Percentiles rank a stretch among this genome's conserved stretches.
These are phyloP conservation scores for Coprinopsis marcescibilis DNA, from an alignment of 768 basidiomycete genomes.

Conservation along the genomic window DNA sequence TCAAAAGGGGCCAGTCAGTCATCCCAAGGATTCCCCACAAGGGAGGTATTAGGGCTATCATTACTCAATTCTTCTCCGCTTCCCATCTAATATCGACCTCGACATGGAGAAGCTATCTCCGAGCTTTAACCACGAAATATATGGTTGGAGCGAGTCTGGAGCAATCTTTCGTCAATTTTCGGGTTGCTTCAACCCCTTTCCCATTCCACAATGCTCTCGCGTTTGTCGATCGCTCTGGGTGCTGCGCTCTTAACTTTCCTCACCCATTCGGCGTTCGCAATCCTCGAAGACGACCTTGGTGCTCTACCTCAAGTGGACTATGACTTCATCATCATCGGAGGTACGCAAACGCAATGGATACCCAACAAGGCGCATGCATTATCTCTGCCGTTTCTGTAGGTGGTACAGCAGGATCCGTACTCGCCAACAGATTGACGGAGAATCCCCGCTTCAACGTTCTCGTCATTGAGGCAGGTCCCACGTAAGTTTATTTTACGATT, in stretches of 20 bases:
- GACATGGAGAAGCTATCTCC: too few relatives aligned
- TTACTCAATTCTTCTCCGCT: too few relatives aligned
- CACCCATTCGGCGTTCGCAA: not conserved
- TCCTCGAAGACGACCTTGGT: not conserved
- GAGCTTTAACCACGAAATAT: too few relatives aligned
- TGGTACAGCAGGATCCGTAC: constrained; percentile 22
- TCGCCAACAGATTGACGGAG: constrained; percentile 24
- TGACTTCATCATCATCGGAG: constrained; percentile 11
- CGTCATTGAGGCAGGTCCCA: constrained; percentile 25
- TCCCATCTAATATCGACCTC: too few relatives aligned
- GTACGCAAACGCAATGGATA: not conserved
- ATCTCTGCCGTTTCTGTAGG: constrained; percentile 9
- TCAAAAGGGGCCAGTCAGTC: too few relatives aligned
- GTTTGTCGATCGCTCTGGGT: not conserved
- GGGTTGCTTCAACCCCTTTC: too few relatives aligned
- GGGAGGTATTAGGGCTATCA: too few relatives aligned
- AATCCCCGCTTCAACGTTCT: constrained; percentile 19
- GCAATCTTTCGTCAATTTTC: too few relatives aligned
- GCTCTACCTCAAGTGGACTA: constrained; percentile 3
- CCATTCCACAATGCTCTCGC: not conserved
- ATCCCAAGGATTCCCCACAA: too few relatives aligned
- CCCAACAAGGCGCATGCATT: constrained; percentile 9
- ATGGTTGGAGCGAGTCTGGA: too few relatives aligned
- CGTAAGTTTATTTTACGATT: constrained; percentile 16
- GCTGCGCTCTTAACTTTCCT: not conserved